phyloP scores from a whole-genome alignment of 2,329 filamentous ascomycete genomes.

The Phialophora macrospora region DNA sequence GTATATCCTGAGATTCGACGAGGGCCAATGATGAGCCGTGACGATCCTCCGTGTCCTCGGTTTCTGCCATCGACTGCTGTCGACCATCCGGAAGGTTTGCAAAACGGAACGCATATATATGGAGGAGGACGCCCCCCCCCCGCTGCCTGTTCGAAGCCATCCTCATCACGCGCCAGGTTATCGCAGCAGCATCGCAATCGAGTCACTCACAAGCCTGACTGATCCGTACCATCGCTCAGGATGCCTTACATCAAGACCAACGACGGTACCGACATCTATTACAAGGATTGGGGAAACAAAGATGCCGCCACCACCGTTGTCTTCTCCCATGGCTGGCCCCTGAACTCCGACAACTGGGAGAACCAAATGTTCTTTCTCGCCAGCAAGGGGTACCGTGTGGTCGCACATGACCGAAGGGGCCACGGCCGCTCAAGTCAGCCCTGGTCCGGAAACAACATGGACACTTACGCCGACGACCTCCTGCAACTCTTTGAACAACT shows the following conservation, averaged over 20 bases:
- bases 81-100: too few species aligned
- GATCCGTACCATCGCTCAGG: not conserved
- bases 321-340: constrained; percentile 51
- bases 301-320: constrained; percentile 42
- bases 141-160: not conserved
- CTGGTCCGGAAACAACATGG: constrained; percentile 50
- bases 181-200: not conserved
- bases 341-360: constrained; percentile 50
- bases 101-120: too few species aligned
- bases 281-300: constrained; percentile 52
- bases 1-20: not conserved
- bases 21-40: constrained; percentile 1
- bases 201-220: too few species aligned
- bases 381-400: constrained; percentile 47
- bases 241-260: constrained; percentile 46
- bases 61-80: too few species aligned
- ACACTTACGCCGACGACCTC: constrained; percentile 50
- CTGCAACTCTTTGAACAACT: constrained; percentile 46
- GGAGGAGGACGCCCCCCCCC: too few species aligned
- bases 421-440: constrained; percentile 50
- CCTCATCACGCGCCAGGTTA: not conserved
- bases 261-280: constrained; percentile 49
- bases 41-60: not conserved
- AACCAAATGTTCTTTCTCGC: constrained; percentile 49
- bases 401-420: constrained; percentile 46